These are phyloP conservation scores for Boletellus deceptivus DNA, from an alignment of 1,284 basidiomycete genomes.

Conservation along the genomic window DNA sequence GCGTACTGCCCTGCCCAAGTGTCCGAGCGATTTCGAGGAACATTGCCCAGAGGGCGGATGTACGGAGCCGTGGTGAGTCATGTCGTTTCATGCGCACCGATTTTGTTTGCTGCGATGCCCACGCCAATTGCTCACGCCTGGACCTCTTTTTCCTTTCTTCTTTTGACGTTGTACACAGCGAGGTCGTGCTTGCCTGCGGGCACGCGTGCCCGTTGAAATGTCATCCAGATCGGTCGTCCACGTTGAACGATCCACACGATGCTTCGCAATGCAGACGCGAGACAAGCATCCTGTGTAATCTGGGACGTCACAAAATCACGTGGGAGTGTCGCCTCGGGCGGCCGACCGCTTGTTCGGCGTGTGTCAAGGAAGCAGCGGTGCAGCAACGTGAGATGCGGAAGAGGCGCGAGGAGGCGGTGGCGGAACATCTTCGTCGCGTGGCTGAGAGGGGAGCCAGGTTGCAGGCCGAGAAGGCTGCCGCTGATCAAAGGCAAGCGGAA, in stretches of 20 bases:
- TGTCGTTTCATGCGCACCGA: too few relatives aligned
- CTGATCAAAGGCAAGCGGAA: background rate
- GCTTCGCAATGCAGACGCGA: constrained; percentile 33
- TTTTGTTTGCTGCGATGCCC: too few relatives aligned
- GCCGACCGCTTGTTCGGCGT: constrained; percentile 8
- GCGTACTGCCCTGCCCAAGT: constrained; percentile 35
- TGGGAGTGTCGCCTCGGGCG: constrained; percentile 14
- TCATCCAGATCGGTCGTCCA: constrained; percentile 33
- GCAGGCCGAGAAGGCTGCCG: background rate
- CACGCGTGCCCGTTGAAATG: constrained; percentile 54
- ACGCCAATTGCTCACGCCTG: background rate
- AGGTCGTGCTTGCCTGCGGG: constrained; percentile 34
- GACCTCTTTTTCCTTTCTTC: too few relatives aligned
- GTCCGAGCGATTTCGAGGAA: constrained; percentile 47
- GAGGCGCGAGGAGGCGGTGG: constrained; percentile 7
- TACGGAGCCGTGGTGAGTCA: constrained; percentile 48
- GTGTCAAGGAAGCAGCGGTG: constrained; percentile 2
- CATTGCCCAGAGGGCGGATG: constrained; percentile 65
- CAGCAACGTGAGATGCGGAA: background rate
- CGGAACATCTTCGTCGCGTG: background rate
- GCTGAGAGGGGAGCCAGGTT: constrained; percentile 2
- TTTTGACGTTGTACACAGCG: background rate
- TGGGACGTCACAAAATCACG: constrained; percentile 1
- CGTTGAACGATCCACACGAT: constrained; percentile 27
- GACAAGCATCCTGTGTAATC: constrained; percentile 1